Evolutionary conservation across 371 early-diverging fungal species (phyloP), one percentile per base, ranked within the genome.

Genomic region (Zychaea mexicana): DNA sequence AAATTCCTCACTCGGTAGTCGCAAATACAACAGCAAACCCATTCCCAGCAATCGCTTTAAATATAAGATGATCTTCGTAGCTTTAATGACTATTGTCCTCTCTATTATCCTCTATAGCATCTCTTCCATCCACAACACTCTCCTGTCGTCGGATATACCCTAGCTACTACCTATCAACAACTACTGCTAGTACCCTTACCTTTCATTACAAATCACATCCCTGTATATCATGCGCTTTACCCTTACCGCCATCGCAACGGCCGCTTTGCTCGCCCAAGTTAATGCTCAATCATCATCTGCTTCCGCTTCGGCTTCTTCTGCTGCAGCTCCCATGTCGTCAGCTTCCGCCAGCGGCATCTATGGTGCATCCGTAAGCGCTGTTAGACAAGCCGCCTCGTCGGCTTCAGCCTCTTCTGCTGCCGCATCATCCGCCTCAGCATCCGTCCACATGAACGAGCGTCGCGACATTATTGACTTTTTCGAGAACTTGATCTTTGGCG

Each of bases 221-320:
- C 3, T 42, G 13, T 42, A 42, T 42, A 53, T 28, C 27, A 65
- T 65, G 65, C 65, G 65, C 17, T 58, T 65, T 42, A 58, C 53
- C 26, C 59, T 65, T 38, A 27, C 60, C 32, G 59, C 65, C 49
- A 38, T 65, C 32, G 60, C 59, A 26, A 36, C 65, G 21, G 59
- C 59, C n/a, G 39, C 38, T 42, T 54, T 65, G 17, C 59, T 36
- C 30, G 24, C 21, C 21, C 56, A 54, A 30, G 57, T 22, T 21
- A 36, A 56, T 19, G 57, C 55, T 42, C 27, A 46, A 46, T 28
- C 47, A 28, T 49, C 60, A 21, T 13, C 55, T 19, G 57, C 57
- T 38, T 21, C 17, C 57, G 57, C 32, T 13, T 24, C 47, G 17
- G 17, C 36, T 19, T 39, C 61, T 9, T 5, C 46, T 45, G 56